Evolutionary conservation across 768 basidiomycete species (phyloP).

Genomic region (Pulveroboletus sp.): DNA sequence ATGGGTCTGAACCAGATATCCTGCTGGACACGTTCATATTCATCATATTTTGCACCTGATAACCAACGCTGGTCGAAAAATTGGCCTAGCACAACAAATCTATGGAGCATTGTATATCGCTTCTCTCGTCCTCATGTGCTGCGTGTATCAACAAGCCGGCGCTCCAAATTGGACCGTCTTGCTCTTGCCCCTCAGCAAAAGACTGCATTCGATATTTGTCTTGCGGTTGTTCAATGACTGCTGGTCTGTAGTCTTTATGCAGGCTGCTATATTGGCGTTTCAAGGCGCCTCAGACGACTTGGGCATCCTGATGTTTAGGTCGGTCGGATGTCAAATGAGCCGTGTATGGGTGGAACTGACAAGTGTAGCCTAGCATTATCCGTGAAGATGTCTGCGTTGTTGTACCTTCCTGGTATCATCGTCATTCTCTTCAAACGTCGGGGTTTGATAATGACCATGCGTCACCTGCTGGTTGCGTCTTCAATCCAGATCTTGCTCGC

Average conservation of each 20-base stretch:
- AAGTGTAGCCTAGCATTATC: slow-evolving; percentile 55
- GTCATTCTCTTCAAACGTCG: slow-evolving; percentile 75
- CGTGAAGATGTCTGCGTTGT: slow-evolving; percentile 90
- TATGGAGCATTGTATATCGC: slow-evolving; percentile 72
- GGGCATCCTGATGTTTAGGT: slow-evolving; percentile 75
- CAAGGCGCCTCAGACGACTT: slow-evolving; percentile 55
- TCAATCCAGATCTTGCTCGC: slow-evolving; percentile 58
- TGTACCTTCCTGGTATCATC: slow-evolving; percentile 86
- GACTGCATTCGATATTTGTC: slow-evolving; percentile 90
- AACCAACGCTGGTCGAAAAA: slow-evolving; percentile 56
- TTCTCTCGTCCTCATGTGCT: slow-evolving; percentile 60
- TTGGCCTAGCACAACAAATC: slow-evolving; percentile 68
- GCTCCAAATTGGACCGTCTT: slow-evolving; percentile 71
- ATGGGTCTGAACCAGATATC: slow-evolving; percentile 59
- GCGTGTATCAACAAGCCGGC: slow-evolving; percentile 60
- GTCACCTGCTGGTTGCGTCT: slow-evolving; percentile 41
- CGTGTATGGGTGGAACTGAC: background rate
- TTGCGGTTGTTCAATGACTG: slow-evolving; percentile 95
- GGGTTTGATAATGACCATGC: slow-evolving; percentile 51
- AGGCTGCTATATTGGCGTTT: slow-evolving; percentile 65
- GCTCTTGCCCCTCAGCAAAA: slow-evolving; percentile 81
- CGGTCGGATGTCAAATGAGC: slow-evolving; percentile 17
- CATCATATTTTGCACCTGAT: slow-evolving; percentile 67
- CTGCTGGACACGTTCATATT: slow-evolving; percentile 86
- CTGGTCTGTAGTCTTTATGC: slow-evolving; percentile 68